Percentiles rank a stretch among this genome's conserved stretches.
These are phyloP conservation scores for Penicillium cinerascens DNA, from an alignment of 495 filamentous ascomycete genomes.

Conservation along the genomic window DNA sequence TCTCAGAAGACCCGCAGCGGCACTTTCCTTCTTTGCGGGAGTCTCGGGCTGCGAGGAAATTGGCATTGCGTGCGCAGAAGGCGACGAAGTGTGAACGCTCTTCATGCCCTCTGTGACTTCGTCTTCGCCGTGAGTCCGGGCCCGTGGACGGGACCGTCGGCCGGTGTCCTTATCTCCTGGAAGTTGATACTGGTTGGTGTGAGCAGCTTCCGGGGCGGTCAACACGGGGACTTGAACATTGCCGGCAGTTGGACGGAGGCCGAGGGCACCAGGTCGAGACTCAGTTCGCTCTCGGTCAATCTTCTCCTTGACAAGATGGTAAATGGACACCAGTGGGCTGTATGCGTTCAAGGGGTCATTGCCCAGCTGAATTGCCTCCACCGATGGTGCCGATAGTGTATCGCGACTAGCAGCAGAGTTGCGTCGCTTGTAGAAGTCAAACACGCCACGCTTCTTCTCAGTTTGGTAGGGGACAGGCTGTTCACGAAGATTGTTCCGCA, in stretches of 20 bases:
- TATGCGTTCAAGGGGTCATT: constrained; percentile 91
- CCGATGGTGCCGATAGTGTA: constrained; percentile 79
- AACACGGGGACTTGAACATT: constrained; percentile 73
- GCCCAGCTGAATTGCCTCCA: constrained; percentile 77
- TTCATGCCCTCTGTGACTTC: constrained; percentile 76
- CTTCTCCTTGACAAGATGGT: constrained; percentile 95
- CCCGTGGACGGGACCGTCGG: constrained; percentile 75
- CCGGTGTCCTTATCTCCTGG: constrained; percentile 76
- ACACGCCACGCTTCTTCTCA: constrained; percentile 86
- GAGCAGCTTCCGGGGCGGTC: constrained; percentile 76
- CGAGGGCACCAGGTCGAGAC: constrained; percentile 57
- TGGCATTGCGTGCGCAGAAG: constrained; percentile 51
- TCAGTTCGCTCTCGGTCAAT: constrained; percentile 73
- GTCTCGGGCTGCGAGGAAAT: constrained; percentile 57
- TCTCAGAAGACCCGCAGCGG: constrained; percentile 80
- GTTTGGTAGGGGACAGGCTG: constrained; percentile 58
- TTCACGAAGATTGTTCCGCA: constrained; percentile 66
- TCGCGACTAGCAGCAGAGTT: constrained; percentile 83
- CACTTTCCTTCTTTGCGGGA: constrained; percentile 76
- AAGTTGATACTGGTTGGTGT: constrained; percentile 89
- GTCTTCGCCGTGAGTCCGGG: constrained; percentile 93
- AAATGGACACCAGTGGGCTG: constrained; percentile 88
- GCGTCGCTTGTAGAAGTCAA: constrained; percentile 95
- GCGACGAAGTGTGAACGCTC: constrained; percentile 59
- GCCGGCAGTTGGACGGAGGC: constrained; percentile 51